phyloP scores from a whole-genome alignment of 2,329 filamentous ascomycete species.

The Conoideocrella luteorostrata region DNA sequence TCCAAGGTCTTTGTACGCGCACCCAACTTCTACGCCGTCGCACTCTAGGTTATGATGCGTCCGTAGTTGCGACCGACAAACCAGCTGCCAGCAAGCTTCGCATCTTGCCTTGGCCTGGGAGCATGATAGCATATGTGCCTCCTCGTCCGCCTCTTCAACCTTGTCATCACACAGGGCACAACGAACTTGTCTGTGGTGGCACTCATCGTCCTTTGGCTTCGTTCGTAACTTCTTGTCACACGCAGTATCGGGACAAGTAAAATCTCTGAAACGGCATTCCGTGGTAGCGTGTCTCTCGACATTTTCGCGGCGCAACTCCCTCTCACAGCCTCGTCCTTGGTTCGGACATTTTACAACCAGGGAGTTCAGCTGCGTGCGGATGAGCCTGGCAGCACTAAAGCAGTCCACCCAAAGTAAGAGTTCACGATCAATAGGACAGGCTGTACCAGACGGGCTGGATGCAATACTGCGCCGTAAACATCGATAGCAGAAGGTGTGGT shows the following conservation, averaged over 20 bases:
- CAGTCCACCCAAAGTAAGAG: conserved; percentile 32
- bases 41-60: conserved; percentile 43
- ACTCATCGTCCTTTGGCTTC: conserved; percentile 44
- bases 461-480: conserved; percentile 43
- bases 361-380: conserved; percentile 55
- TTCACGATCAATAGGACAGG: conserved; percentile 55
- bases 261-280: conserved; percentile 50
- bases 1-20: conserved; percentile 32
- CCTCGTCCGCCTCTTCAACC: conserved; percentile 38
- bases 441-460: conserved; percentile 31
- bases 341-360: conserved; percentile 55
- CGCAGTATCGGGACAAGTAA: conserved; percentile 46
- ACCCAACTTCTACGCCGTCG: conserved; percentile 44
- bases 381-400: conserved; percentile 37
- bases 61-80: conserved; percentile 38
- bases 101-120: conserved; percentile 42
- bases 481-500: conserved; percentile 58
- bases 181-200: conserved; percentile 44
- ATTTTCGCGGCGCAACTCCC: conserved; percentile 44
- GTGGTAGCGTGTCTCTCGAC: conserved; percentile 50
- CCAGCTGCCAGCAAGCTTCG: conserved; percentile 38
- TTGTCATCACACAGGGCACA: conserved; percentile 49
- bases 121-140: conserved; percentile 34
- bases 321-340: conserved; percentile 40
- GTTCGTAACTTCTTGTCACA: conserved; percentile 47